A percentile compares a stretch with the other conserved stretches of the same genome.
These are phyloP conservation scores for Hortiboletus flavorubellus DNA, from an alignment of 768 basidiomycete species.

Conservation along the genomic window DNA sequence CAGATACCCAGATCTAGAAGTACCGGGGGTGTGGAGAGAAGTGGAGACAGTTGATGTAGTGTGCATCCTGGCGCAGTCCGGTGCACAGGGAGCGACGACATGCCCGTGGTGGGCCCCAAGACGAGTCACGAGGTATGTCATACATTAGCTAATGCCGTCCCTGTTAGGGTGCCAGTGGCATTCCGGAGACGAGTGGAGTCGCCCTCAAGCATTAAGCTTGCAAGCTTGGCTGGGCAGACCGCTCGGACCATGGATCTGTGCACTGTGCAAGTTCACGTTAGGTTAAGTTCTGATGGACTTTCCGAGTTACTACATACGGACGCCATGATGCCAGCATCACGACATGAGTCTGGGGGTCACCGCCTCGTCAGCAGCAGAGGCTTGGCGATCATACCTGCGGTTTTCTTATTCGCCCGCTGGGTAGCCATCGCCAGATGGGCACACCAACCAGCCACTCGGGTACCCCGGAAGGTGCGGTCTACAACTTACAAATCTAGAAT, in stretches of 20 bases:
- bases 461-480: background rate
- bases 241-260: background rate
- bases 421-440: background rate
- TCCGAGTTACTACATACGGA: constrained; percentile 6
- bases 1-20: background rate
- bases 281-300: constrained; percentile 9
- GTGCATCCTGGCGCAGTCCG: background rate
- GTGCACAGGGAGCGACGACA: background rate
- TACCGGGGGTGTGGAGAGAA: background rate
- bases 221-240: too few relatives aligned
- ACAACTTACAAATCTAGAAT: constrained; percentile 12
- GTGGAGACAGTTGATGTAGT: background rate
- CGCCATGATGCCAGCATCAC: constrained; percentile 6
- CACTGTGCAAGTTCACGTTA: background rate
- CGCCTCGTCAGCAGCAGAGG: constrained; percentile 13
- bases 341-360: background rate
- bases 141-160: background rate
- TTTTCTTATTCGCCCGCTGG: background rate
- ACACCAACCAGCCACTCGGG: background rate
- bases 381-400: background rate
- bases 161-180: background rate
- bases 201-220: too few relatives aligned
- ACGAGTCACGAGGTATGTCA: background rate
- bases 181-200: too few relatives aligned
- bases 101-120: background rate